Conservation (phyloP, 2,329 filamentous ascomycete species). For the Pseudogymnoascus sp. region DNA sequence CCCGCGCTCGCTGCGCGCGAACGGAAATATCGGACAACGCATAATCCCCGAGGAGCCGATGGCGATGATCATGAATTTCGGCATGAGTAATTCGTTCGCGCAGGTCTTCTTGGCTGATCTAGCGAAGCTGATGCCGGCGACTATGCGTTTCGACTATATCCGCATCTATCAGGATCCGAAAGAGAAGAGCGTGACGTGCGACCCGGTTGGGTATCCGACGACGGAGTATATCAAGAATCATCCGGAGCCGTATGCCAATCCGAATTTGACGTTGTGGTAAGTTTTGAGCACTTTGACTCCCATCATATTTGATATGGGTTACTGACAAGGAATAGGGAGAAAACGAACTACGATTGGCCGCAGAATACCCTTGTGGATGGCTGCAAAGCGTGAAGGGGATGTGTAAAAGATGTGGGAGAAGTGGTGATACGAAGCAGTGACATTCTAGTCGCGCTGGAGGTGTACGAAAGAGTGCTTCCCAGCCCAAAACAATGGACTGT, state of each 20-base stretch:
- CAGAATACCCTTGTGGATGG: slow-evolving; percentile 52
- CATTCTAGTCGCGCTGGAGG: background rate
- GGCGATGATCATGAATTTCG: slow-evolving; percentile 60
- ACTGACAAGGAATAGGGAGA: slow-evolving; percentile 28
- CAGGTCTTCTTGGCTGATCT: slow-evolving; percentile 51
- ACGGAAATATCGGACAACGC: slow-evolving; percentile 61
- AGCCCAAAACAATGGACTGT: background rate
- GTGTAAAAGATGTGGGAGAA: background rate
- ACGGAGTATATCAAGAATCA: slow-evolving; percentile 59
- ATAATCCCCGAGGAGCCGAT: slow-evolving; percentile 60
- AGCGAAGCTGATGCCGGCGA: slow-evolving; percentile 48
- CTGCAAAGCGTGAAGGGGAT: slow-evolving; percentile 30
- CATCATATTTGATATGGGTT: slow-evolving; percentile 12
- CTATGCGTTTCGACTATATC: slow-evolving; percentile 61
- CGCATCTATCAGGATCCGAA: slow-evolving; percentile 61
- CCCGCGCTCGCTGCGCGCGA: slow-evolving; percentile 51
- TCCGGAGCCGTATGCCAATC: slow-evolving; percentile 53
- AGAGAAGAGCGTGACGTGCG: slow-evolving; percentile 53
- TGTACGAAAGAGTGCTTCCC: background rate
- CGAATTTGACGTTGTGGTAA: slow-evolving; percentile 57
- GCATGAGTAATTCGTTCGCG: slow-evolving; percentile 61
- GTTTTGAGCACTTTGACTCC: slow-evolving; percentile 17
- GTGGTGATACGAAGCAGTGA: background rate
- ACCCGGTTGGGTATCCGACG: slow-evolving; percentile 58
- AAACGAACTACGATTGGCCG: slow-evolving; percentile 50